Percentiles rank a stretch among this genome's conserved stretches.
Conservation (phyloP, 257 asterid species). For the Lantana camara region DNA sequence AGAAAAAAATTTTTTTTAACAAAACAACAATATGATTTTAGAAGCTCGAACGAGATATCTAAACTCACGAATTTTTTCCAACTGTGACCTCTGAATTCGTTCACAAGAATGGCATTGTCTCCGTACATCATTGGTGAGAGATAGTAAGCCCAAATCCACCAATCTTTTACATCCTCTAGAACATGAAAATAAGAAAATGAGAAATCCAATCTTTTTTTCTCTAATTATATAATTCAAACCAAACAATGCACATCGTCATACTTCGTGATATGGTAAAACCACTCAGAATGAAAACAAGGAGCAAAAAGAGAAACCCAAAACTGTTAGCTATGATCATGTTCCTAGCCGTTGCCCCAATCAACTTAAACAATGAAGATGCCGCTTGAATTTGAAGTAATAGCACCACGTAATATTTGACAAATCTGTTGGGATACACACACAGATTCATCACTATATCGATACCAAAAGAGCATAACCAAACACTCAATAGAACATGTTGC, state of each 20-base stretch:
- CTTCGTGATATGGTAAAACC: conserved; percentile 61
- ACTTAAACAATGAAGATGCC: conserved; percentile 54
- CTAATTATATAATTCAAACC: background rate
- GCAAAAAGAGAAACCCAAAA: conserved; percentile 47
- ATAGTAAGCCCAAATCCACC: conserved; percentile 51
- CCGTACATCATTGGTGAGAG: conserved; percentile 50
- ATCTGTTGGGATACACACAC: conserved; percentile 28
- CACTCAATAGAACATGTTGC: background rate
- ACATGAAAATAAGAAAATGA: background rate
- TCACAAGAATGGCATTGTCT: conserved; percentile 47
- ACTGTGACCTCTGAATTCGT: conserved; percentile 52
- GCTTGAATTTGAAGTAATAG: conserved; percentile 42
- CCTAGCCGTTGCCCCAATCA: conserved; percentile 59
- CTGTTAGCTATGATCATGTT: conserved; percentile 57
- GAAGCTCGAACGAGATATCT: too few relatives aligned
- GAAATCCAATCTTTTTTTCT: background rate
- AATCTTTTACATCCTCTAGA: conserved; percentile 36
- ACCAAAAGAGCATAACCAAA: background rate
- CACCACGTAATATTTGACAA: conserved; percentile 45
- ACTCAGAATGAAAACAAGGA: conserved; percentile 41
- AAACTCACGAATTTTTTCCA: conserved; percentile 48
- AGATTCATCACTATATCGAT: background rate
- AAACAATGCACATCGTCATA: conserved; percentile 13
- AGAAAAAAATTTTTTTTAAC: background rate
- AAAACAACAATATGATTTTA: background rate